Evolutionary conservation across 108 stramenopile genomes (phyloP), one percentile per base, ranked within the genome.

Genomic region (Stephanodiscus triporus): DNA sequence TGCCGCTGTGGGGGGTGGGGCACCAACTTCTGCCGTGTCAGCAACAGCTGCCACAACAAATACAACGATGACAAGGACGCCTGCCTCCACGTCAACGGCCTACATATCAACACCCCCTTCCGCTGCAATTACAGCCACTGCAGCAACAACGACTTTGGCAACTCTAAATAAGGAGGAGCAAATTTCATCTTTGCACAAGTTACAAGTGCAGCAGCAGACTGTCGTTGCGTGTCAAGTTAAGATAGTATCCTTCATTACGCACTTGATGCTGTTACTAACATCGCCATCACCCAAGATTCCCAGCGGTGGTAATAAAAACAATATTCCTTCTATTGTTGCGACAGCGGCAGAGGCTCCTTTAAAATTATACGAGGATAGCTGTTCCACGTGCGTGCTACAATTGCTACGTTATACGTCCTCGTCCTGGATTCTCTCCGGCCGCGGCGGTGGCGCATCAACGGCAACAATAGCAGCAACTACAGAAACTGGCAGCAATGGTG

Each of bases 181-280:
- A 63, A 19, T 23, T 3, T 32, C 65, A 53, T 22, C 50, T 20
- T 30, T 47, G 23, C 16, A 27, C 42, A 14, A 54, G n/a, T 14
- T 37, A 29, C 70, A 23, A n/a, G n/a, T 24, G 30, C 59, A 71
- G 3, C 26, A 61, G 37, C 36, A 59, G 30, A 2, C 43, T 10
- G 72, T 73, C 19, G 65, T 96, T 55, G 88, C 95, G 4, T 22
- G 51, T 60, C 59, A 60, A 37, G 37, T 60, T 36, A 60, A 60
- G 17, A 38, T 60, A 14, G 36, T 60, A 16, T 37, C 59, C 2
- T 60, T 60, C 59, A 36, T 60, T 0, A 60, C 59, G 13, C 59
- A 60, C 9, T 38, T 38, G 38, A 34, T 60, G 16, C 59, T 36
- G 14, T 30, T 29, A 23, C 40, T 42, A 42, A 42, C 40, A 42